Conservation (phyloP, 192 early-diverging fungal species). For the Coemansia sp. region DNA sequence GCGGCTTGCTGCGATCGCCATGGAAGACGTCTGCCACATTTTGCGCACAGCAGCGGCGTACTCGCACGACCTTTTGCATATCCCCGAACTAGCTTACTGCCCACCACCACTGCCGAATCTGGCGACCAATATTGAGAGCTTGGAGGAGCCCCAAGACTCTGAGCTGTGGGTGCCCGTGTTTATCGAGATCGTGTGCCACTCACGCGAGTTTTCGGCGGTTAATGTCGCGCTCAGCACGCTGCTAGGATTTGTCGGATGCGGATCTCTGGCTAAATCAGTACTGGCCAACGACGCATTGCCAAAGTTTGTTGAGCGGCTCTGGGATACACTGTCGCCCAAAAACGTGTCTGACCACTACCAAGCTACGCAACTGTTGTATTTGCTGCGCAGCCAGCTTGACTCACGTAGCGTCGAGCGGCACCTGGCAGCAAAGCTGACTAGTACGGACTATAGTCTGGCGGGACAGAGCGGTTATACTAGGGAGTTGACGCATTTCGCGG, state of each 20-base stretch:
- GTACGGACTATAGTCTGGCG: background rate
- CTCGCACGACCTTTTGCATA: slow-evolving; percentile 19
- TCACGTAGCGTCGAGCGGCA: slow-evolving; percentile 31
- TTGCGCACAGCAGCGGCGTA: slow-evolving; percentile 31
- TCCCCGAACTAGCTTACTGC: slow-evolving; percentile 15
- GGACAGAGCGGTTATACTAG: background rate
- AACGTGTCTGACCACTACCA: slow-evolving; percentile 61
- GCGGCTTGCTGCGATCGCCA: slow-evolving; percentile 11
- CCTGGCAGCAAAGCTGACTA: slow-evolving; percentile 28
- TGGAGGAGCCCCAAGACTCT: background rate
- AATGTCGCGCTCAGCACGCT: slow-evolving; percentile 31
- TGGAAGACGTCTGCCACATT: slow-evolving; percentile 45
- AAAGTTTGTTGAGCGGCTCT: slow-evolving; percentile 55
- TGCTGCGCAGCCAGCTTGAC: slow-evolving; percentile 48
- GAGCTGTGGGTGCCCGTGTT: slow-evolving; percentile 39
- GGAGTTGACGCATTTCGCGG: slow-evolving; percentile 33
- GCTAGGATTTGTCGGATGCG: slow-evolving; percentile 31
- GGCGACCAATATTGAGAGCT: background rate
- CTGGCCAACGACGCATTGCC: slow-evolving; percentile 11
- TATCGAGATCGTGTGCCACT: slow-evolving; percentile 15
- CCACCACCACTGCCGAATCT: slow-evolving; percentile 8
- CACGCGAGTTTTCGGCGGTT: slow-evolving; percentile 19
- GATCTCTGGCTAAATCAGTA: slow-evolving; percentile 4
- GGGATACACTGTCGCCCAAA: slow-evolving; percentile 67
- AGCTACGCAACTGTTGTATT: slow-evolving; percentile 67